phyloP scores from a whole-genome alignment of 192 early-diverging fungal genomes.

The Coemansia sp. region DNA sequence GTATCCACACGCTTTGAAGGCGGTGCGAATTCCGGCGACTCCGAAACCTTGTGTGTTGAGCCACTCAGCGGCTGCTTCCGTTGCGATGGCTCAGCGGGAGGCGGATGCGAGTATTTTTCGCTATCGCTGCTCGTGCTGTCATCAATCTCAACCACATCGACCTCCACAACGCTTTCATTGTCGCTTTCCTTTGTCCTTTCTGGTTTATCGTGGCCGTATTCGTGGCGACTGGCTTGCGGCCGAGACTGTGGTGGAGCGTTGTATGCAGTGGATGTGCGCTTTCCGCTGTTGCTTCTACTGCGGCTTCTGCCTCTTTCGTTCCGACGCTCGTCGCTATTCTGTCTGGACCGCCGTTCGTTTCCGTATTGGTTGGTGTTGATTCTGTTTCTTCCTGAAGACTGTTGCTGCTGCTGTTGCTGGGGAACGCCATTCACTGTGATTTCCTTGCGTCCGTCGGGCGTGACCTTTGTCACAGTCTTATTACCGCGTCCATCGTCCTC shows the following conservation, averaged over 20 bases:
- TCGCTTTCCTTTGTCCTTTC: conserved; percentile 7
- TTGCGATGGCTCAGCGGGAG: conserved; percentile 4
- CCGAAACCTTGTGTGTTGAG: neutral
- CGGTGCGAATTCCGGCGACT: neutral
- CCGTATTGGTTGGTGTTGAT: conserved; percentile 14
- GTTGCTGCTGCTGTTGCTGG: conserved; percentile 19
- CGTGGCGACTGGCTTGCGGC: neutral
- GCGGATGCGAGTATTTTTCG: neutral
- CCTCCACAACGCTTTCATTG: conserved; percentile 28
- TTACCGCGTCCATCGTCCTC: conserved; percentile 52
- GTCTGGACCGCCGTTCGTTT: conserved; percentile 4
- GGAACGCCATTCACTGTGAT: conserved; percentile 50
- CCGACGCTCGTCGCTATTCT: conserved; percentile 16
- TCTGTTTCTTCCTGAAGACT: neutral
- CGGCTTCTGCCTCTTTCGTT: conserved; percentile 8
- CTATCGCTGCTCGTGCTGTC: conserved; percentile 14
- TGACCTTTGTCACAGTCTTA: conserved; percentile 42
- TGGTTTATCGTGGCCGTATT: neutral
- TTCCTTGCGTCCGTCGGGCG: conserved; percentile 43
- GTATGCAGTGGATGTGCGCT: conserved; percentile 4
- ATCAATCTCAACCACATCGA: conserved; percentile 40
- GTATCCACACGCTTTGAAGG: conserved; percentile 10
- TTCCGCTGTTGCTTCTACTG: conserved; percentile 5
- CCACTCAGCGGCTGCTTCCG: neutral
- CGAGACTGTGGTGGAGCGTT: conserved; percentile 5